Conservation (phyloP, 2,329 filamentous ascomycete genomes). For the Corinectria fuckeliana region DNA sequence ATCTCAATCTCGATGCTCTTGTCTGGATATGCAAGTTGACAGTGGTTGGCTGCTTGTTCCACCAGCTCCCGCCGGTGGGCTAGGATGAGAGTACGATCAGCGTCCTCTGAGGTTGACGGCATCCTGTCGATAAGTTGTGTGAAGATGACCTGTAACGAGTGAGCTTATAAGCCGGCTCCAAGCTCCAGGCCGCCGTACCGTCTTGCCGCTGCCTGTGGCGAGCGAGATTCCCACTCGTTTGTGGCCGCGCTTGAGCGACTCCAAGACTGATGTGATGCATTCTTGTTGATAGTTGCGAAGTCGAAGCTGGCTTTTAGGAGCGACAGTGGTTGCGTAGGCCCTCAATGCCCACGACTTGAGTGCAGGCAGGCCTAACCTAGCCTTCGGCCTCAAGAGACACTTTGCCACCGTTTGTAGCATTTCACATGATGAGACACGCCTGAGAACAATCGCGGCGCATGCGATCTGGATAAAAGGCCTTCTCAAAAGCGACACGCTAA, state of each 20-base stretch:
- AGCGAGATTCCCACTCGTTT: slow-evolving; percentile 84
- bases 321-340: slow-evolving; percentile 32
- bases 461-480: slow-evolving; percentile 5
- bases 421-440: slow-evolving; percentile 43
- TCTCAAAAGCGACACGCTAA: background rate
- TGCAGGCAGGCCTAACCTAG: slow-evolving; percentile 13
- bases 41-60: slow-evolving; percentile 90
- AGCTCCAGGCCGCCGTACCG: slow-evolving; percentile 57
- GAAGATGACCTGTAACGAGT: slow-evolving; percentile 77
- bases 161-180: slow-evolving; percentile 17
- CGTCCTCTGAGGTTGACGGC: slow-evolving; percentile 53
- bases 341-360: slow-evolving; percentile 23
- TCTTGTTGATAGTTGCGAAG: slow-evolving; percentile 90
- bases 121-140: slow-evolving; percentile 90
- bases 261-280: slow-evolving; percentile 82
- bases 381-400: slow-evolving; percentile 35
- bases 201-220: slow-evolving; percentile 89
- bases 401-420: slow-evolving; percentile 44
- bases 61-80: slow-evolving; percentile 93
- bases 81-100: slow-evolving; percentile 83
- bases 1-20: slow-evolving; percentile 91
- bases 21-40: slow-evolving; percentile 77
- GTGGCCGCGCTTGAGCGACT: slow-evolving; percentile 72
- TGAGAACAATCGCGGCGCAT: slow-evolving; percentile 6
- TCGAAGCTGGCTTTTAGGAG: slow-evolving; percentile 50